These are phyloP conservation scores for Ensete ventricosum DNA, from an alignment of 176 grass and related monocot species.

Conservation along the genomic window DNA sequence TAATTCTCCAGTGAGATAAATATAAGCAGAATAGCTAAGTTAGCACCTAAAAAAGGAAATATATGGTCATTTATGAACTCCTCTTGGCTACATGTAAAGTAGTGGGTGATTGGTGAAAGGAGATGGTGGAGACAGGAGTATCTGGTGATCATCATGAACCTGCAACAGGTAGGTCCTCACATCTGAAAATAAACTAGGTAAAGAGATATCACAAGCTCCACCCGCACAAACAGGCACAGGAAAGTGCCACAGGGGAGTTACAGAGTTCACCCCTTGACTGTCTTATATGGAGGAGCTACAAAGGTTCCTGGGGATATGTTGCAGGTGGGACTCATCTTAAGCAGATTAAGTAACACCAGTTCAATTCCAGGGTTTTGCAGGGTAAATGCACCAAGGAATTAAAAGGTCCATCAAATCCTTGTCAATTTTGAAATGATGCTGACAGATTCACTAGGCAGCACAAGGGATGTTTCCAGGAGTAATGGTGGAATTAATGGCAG, in stretches of 20 bases:
- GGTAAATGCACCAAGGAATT: neutral
- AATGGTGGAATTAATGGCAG: slow-evolving; percentile 11
- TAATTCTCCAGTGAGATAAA: neutral
- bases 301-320: neutral
- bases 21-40: neutral
- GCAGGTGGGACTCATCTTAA: neutral
- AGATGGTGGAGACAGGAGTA: slow-evolving; percentile 23
- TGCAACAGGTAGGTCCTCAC: neutral
- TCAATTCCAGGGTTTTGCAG: neutral
- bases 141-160: slow-evolving; percentile 28
- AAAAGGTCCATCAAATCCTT: slow-evolving; percentile 3
- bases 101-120: neutral
- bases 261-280: neutral
- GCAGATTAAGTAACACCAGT: neutral
- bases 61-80: neutral
- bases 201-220: slow-evolving; percentile 14
- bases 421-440: slow-evolving; percentile 1
- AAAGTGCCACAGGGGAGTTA: neutral
- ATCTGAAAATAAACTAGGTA: neutral
- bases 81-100: neutral
- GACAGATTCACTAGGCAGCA: neutral
- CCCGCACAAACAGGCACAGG: neutral
- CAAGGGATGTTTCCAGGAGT: slow-evolving; percentile 1
- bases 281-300: neutral
- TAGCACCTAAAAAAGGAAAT: neutral